phyloP scores from a whole-genome alignment of 768 basidiomycete genomes.

The Tricholoma bakamatsutake region DNA sequence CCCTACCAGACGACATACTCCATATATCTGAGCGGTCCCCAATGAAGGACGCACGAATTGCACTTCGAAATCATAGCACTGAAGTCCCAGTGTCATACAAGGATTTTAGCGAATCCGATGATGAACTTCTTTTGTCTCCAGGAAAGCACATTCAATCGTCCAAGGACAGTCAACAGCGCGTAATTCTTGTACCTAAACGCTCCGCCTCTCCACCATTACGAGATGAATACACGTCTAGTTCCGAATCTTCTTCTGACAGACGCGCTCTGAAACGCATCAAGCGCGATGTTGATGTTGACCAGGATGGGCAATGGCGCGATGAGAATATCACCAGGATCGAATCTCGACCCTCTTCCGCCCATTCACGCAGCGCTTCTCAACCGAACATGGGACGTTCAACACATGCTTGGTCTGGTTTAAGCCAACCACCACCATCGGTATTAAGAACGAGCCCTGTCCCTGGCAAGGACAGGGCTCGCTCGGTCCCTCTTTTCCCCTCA shows the following conservation, averaged over 20 bases:
- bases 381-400: conserved; percentile 20
- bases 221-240: conserved; percentile 22
- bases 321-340: conserved; percentile 10
- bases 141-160: conserved; percentile 19
- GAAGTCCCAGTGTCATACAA: conserved; percentile 9
- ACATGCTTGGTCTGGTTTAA: conserved; percentile 15
- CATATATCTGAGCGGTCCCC: conserved; percentile 41
- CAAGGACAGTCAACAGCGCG: not conserved
- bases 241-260: conserved; percentile 21
- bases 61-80: conserved; percentile 21
- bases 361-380: conserved; percentile 33
- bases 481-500: conserved; percentile 37
- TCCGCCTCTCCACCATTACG: conserved; percentile 32
- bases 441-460: conserved; percentile 10
- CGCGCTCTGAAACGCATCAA: conserved; percentile 33
- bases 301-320: conserved; percentile 10
- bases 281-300: conserved; percentile 16
- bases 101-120: conserved; percentile 31
- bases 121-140: conserved; percentile 44
- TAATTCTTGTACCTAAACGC: conserved; percentile 27
- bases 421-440: conserved; percentile 15
- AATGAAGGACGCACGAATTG: conserved; percentile 44
- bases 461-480: conserved; percentile 35
- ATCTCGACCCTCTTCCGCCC: conserved; percentile 14
- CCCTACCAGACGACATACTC: conserved; percentile 41